Base-by-base conservation (phyloP, 2,329 filamentous ascomycete species). In the Mycogone perniciosa region DNA sequence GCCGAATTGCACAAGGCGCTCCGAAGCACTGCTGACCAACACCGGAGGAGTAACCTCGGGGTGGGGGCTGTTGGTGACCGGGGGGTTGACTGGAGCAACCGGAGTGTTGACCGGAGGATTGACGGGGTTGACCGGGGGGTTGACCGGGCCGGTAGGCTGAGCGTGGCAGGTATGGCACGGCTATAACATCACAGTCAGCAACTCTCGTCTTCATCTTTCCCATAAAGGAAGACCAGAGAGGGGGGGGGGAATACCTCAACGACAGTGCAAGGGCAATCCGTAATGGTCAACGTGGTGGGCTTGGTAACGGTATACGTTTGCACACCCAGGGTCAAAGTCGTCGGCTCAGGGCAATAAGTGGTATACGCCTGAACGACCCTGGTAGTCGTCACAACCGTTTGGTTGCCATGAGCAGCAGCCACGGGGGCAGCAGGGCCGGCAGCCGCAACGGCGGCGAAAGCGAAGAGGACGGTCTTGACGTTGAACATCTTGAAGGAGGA, bases 221-320 rank as follows among this genome's bases (percentile, higher is more conserved):
- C 38, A 50, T 11, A 8, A 27, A 26, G 11, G 5, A 41, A 13
- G n/a, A 35, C n/a, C n/a, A 31, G 7, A 13, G 39, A 13, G 9
- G 61, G 38, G 68, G 55, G 43, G 29, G n/a, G 31, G 38, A 58
- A 52, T 55, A 64, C 64, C 65, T 67, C 60, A 49, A 60, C 56
- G 46, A 69, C 53, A 41, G 76, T 77, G 70, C 76, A 79, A 52
- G 76, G 75, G 66, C 76, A 80, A 63, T 79, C 68, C 35, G 70
- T 73, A 50, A 84, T 74, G 60, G 76, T 81, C 56, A 82, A 66
- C 50, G 75, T 76, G 59, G 77, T 67, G 54, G 80, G 73, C 63
- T 73, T 69, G 47, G 74, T 76, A 59, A 81, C 72, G 44, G 76
- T 74, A 71, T 78, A 82, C 44, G 69, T 69, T 64, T 75, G 71